Conservation (phyloP, 345 rosid genomes). For the Gossypium arboreum region DNA sequence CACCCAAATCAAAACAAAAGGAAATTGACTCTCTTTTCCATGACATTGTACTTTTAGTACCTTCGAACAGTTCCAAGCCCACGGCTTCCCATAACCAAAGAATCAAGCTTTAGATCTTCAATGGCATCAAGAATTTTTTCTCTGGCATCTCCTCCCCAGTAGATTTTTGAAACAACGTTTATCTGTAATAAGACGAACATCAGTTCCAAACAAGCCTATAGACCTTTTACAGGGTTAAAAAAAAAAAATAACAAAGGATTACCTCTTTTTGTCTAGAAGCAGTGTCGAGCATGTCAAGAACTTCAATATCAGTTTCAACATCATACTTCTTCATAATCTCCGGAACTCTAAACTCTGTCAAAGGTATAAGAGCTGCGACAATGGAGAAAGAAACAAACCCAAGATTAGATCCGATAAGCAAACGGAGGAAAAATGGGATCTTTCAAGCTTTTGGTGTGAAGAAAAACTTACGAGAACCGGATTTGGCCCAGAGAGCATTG, state of each 20-base stretch:
- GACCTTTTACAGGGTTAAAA: neutral
- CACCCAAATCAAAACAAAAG: neutral
- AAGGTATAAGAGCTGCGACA: conserved; percentile 73
- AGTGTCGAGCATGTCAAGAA: conserved; percentile 86
- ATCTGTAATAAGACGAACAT: conserved; percentile 19
- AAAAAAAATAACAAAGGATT: neutral
- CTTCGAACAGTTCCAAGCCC: conserved; percentile 85
- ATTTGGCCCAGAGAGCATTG: conserved; percentile 47
- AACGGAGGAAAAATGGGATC: neutral
- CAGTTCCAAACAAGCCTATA: neutral
- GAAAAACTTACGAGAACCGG: conserved; percentile 72
- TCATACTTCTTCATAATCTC: conserved; percentile 55
- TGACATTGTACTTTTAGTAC: conserved; percentile 20
- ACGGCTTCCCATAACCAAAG: conserved; percentile 89
- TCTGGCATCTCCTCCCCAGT: conserved; percentile 96
- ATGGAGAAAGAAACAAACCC: neutral
- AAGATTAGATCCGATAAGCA: conserved; percentile 17
- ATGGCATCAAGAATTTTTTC: conserved; percentile 73
- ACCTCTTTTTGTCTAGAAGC: conserved; percentile 85
- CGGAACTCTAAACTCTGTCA: conserved; percentile 82
- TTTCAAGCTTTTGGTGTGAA: neutral
- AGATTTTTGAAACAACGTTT: conserved; percentile 55
- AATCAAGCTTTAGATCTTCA: conserved; percentile 77
- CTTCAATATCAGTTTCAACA: conserved; percentile 51
- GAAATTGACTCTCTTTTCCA: neutral